Evolutionary conservation across 768 basidiomycete genomes (phyloP), one percentile per base, ranked within the genome.

Genomic region (Cystofilobasidium macerans): DNA sequence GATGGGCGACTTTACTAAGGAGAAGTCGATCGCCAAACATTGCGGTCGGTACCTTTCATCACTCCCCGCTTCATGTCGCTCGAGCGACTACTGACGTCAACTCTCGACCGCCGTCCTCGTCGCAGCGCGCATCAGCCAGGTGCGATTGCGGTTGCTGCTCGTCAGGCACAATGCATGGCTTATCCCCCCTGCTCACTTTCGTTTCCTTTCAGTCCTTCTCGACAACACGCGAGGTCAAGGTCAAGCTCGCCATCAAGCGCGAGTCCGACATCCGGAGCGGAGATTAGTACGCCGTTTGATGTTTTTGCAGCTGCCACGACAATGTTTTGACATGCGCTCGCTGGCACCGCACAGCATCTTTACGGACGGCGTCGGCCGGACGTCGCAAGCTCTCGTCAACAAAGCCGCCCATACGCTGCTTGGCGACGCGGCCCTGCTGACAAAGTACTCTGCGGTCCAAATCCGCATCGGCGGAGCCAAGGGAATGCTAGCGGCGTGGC

Each of bases 331-430:
- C 28, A 8, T 18, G 11, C 40, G 42, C 24, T 30, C 8, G 8
- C 16, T 60, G 14, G 20, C 28, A 20, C 0, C 33, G 12, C 26
- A 4, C 62, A 63, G 62, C 58, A 28, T n/a, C 48, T 65, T 65
- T 45, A 65, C 64, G 24, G 64, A 65, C 45, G 64, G 64, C n/a
- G 56, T 58, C 28, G 64, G 64, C 24, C 40, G 57, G 24, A 59
- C 32, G n/a, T 59, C 57, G 9, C 64, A 60, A 36, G 26, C 24
- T 1, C 32, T 65, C n/a, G 13, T 65, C 43, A 30, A 42, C 26
- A 16, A 14, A 1, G 35, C 40, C 18, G 64, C 57, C 30, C 28
- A 20, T 14, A 35, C n/a, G n/a, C 26, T 65, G 9, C 40, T 38
- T 18, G 64, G 57, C n/a, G n/a, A 36, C 22, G n/a, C 13, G 1